Percentiles rank a stretch among this genome's conserved stretches.
These are phyloP conservation scores for Tremellales sp. DNA, from an alignment of 1,284 basidiomycete species.

Conservation along the genomic window DNA sequence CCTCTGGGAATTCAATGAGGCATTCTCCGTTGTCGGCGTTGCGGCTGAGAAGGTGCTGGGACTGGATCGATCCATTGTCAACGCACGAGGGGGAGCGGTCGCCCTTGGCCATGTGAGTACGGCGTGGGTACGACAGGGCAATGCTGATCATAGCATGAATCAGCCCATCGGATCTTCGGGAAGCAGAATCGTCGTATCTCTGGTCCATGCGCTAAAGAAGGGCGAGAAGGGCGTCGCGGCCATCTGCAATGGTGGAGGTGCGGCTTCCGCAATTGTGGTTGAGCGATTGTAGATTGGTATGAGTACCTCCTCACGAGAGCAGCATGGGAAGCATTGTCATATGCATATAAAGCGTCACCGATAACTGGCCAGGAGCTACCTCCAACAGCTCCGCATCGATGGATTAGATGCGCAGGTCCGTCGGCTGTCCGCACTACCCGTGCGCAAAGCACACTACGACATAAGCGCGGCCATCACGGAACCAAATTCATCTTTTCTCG, in stretches of 20 bases:
- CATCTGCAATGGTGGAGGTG: slow-evolving; percentile 97
- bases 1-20: slow-evolving; percentile 96
- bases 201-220: slow-evolving; percentile 86
- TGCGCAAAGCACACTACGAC: background rate
- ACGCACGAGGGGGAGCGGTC: slow-evolving; percentile 89
- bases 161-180: slow-evolving; percentile 89
- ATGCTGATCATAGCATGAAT: slow-evolving; percentile 3
- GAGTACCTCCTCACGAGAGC: background rate
- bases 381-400: no score
- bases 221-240: slow-evolving; percentile 96
- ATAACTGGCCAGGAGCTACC: background rate
- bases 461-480: background rate
- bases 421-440: background rate
- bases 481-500: no score
- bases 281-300: slow-evolving; percentile 62
- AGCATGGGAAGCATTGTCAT: background rate
- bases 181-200: slow-evolving; percentile 88
- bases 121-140: background rate
- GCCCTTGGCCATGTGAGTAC: slow-evolving; percentile 75
- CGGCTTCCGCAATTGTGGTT: slow-evolving; percentile 83
- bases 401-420: background rate
- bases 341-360: background rate
- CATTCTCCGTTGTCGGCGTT: slow-evolving; percentile 91
- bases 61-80: slow-evolving; percentile 83
- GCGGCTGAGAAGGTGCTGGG: slow-evolving; percentile 84